phyloP scores from a whole-genome alignment of 192 early-diverging fungal genomes.

The Chytriomyces hyalinus region DNA sequence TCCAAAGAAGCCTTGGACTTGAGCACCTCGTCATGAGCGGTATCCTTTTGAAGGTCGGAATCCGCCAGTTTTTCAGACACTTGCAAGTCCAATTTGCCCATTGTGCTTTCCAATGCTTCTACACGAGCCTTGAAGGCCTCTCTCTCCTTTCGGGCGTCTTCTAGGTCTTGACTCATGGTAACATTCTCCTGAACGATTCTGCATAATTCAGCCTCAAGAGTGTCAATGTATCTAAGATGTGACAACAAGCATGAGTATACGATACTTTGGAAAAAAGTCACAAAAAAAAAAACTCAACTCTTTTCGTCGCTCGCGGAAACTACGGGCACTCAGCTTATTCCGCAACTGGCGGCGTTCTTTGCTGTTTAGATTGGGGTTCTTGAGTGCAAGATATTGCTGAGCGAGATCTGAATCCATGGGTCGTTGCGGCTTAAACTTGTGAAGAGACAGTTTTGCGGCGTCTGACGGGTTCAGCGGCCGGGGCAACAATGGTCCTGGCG shows the following conservation, averaged over 20 bases:
- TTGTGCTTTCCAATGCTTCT: background rate
- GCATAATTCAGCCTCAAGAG: constrained; percentile 64
- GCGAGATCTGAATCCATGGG: constrained; percentile 27
- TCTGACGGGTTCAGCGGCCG: background rate
- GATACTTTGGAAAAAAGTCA: background rate
- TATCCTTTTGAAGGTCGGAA: background rate
- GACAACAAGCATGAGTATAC: background rate
- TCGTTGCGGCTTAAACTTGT: constrained; percentile 20
- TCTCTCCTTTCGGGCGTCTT: background rate
- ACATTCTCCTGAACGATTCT: constrained; percentile 59
- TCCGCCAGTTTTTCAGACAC: background rate
- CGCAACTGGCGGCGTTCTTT: constrained; percentile 83
- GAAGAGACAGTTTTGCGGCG: constrained; percentile 5
- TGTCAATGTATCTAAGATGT: constrained; percentile 60
- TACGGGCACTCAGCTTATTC: constrained; percentile 86
- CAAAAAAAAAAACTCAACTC: constrained; percentile 35
- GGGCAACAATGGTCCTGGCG: background rate
- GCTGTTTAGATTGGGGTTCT: constrained; percentile 53
- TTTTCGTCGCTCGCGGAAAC: constrained; percentile 85
- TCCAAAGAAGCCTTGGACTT: background rate
- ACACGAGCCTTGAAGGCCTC: background rate
- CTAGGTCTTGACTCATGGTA: constrained; percentile 51
- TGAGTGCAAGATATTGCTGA: constrained; percentile 21
- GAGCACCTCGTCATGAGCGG: background rate
- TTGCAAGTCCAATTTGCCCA: constrained; percentile 11